phyloP scores from a whole-genome alignment of 352 stramenopile species.

The Thalassiosira livingstoniorum region DNA sequence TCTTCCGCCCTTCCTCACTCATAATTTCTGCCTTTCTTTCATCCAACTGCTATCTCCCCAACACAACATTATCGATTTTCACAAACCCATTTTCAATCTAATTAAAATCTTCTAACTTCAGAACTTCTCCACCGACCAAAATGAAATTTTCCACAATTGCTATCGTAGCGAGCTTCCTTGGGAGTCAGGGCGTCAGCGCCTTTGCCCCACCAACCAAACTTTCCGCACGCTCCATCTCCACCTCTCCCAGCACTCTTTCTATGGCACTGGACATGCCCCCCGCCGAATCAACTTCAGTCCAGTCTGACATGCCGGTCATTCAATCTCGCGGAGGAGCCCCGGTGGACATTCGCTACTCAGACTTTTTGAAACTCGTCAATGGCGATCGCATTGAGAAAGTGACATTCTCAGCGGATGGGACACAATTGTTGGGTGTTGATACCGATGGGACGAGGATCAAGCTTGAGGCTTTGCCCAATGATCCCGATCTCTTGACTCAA shows the following conservation, averaged over 20 bases:
- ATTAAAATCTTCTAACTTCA: too few relatives aligned
- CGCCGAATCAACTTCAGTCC: slow-evolving; percentile 25
- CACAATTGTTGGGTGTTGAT: slow-evolving; percentile 83
- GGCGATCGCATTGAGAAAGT: slow-evolving; percentile 85
- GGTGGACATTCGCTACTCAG: slow-evolving; percentile 80
- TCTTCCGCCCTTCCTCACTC: too few relatives aligned
- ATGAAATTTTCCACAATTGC: slow-evolving; percentile 65
- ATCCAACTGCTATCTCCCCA: too few relatives aligned
- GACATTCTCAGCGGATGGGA: slow-evolving; percentile 83
- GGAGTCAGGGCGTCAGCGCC: slow-evolving; percentile 27
- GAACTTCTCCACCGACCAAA: slow-evolving; percentile 8
- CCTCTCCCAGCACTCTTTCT: slow-evolving; percentile 19
- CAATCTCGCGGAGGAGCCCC: slow-evolving; percentile 71
- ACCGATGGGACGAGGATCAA: slow-evolving; percentile 82
- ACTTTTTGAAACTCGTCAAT: slow-evolving; percentile 84
- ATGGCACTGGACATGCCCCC: slow-evolving; percentile 55
- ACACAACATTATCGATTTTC: too few relatives aligned
- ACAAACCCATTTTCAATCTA: too few relatives aligned
- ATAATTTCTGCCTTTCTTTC: too few relatives aligned
- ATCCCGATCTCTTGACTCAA: slow-evolving; percentile 83
- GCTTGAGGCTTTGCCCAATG: slow-evolving; percentile 84
- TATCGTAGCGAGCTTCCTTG: slow-evolving; percentile 48
- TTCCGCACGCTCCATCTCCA: not conserved
- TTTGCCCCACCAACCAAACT: slow-evolving; percentile 39
- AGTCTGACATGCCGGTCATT: slow-evolving; percentile 52